A percentile compares a stretch with the other conserved stretches of the same genome.
Evolutionary conservation across 306 rosid genomes (phyloP).

Genomic region (Crataegus laevigata): DNA sequence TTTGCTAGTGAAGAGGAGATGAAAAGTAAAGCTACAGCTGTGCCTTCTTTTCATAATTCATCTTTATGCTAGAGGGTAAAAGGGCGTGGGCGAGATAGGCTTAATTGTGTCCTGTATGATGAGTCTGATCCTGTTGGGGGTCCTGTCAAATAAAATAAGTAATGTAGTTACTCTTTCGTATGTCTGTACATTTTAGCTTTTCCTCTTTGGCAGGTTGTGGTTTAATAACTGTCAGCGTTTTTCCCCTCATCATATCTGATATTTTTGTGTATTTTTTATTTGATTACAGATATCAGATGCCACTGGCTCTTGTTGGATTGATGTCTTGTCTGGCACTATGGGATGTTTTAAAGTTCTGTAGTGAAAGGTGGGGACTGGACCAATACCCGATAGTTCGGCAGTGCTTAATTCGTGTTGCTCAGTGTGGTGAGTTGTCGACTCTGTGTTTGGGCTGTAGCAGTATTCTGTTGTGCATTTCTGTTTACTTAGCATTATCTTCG

Average conservation of each 20-base stretch:
- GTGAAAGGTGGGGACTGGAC: conserved; percentile 59
- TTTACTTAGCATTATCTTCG: neutral
- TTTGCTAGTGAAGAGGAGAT: neutral
- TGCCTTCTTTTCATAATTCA: neutral
- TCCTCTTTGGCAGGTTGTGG: neutral
- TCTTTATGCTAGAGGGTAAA: neutral
- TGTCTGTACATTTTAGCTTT: neutral
- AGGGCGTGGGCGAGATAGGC: neutral
- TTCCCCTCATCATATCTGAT: conserved; percentile 6
- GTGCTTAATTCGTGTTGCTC: conserved; percentile 64
- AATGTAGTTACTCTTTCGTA: neutral
- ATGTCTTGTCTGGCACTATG: conserved; percentile 72
- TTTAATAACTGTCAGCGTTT: neutral
- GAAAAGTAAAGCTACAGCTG: neutral
- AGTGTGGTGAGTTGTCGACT: conserved; percentile 49
- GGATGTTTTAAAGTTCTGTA: conserved; percentile 66
- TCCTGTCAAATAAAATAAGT: neutral
- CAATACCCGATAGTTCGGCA: conserved; percentile 49
- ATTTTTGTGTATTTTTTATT: conserved; percentile 6
- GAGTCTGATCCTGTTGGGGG: neutral
- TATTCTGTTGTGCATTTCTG: neutral
- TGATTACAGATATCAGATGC: conserved; percentile 80
- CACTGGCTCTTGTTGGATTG: conserved; percentile 74
- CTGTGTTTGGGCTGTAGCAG: neutral
- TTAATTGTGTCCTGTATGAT: neutral